Evolutionary conservation across 176 grass and related monocot genomes (phyloP), one percentile per base, ranked within the genome.

Genomic region (Rhynchospora tenuis): DNA sequence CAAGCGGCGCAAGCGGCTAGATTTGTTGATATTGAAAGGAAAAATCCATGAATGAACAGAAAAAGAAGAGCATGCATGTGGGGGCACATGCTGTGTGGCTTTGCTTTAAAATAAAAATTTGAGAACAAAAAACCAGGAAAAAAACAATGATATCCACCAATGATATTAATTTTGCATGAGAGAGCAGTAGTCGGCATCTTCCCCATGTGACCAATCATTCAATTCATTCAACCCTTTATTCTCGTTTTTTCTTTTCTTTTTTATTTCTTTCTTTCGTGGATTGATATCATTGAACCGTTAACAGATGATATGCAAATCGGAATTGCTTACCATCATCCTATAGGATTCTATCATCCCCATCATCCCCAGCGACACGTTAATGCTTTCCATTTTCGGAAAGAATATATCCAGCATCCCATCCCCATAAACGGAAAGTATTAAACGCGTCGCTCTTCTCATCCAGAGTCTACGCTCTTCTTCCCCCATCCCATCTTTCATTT

Each of bases 171-270:
- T 28, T 54, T 65, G 59, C n/a, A 64, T 23, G 79, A 64, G 56
- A 44, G 42, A 81, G 59, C 79, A 58, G 19, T 48, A 42, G n/a
- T n/a, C n/a, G 20, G n/a, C 59, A 82, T 81, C 59, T 81, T n/a
- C n/a, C 79, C 78, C 79, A 81, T 63, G 79, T 81, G 55, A 82
- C 59, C 79, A 82, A 82, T 82, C 79, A 82, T 66, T 52, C 79
- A 82, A 82, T 42, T 33, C n/a, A n/a, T n/a, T n/a, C n/a, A n/a
- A n/a, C n/a, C n/a, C n/a, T n/a, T n/a, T n/a, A n/a, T n/a, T n/a
- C n/a, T n/a, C n/a, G n/a, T n/a, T n/a, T n/a, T n/a, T n/a, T n/a
- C n/a, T n/a, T n/a, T n/a, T n/a, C n/a, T n/a, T n/a, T n/a, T n/a
- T n/a, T n/a, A n/a, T 9, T 42, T 64, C 64, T 68, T 22, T 7